Conservation (phyloP, 352 stramenopile genomes). For the Phytophthora brassicae region DNA sequence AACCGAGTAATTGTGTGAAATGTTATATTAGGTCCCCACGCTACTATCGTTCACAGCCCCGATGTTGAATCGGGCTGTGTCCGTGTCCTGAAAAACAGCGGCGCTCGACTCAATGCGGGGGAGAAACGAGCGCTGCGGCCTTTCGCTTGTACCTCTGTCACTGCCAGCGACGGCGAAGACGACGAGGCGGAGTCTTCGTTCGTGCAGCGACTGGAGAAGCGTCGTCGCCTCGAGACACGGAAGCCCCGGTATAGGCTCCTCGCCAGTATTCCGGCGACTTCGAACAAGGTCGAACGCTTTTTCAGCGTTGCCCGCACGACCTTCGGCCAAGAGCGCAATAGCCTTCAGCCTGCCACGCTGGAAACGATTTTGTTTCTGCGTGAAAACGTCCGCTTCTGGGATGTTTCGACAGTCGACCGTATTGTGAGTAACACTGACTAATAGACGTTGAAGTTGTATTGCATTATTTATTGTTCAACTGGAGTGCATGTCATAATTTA, state of each 20-base stretch:
- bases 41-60: background rate
- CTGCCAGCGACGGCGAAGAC: background rate
- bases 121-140: background rate
- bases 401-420: too few species aligned
- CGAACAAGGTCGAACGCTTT: background rate
- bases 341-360: too few species aligned
- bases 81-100: background rate
- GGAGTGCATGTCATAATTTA: too few species aligned
- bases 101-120: background rate
- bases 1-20: too few species aligned
- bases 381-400: too few species aligned
- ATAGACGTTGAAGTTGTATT: too few species aligned
- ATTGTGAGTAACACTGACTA: too few species aligned
- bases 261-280: background rate
- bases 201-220: background rate
- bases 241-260: background rate
- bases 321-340: too few species aligned
- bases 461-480: too few species aligned
- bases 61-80: conserved; percentile 1
- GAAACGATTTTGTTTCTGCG: too few species aligned
- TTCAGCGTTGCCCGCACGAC: background rate
- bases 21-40: background rate
- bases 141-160: too few species aligned
- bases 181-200: background rate
- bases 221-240: background rate